Evolutionary conservation across 306 rosid genomes (phyloP), one percentile per base, ranked within the genome.

Genomic region (Cercis canadensis): DNA sequence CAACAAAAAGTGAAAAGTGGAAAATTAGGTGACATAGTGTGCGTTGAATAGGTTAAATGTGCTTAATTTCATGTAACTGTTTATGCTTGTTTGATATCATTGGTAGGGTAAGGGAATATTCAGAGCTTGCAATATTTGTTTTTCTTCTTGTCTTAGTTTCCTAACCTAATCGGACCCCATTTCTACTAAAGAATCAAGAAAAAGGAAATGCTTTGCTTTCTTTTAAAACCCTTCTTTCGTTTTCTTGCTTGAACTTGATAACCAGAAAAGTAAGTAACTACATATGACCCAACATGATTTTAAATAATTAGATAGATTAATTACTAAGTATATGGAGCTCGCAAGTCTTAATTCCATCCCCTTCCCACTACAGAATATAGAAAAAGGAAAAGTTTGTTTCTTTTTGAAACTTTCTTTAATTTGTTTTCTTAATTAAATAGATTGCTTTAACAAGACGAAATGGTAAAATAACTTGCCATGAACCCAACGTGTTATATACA

Each of bases 21-120:
- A 39, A 13, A 41, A 40, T 37, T 5, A 5, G 39, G 13, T 18
- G 6, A 11, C 67, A 40, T 40, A 6, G 37, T 12, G 2, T 39
- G 16, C 15, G 5, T 2, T 24, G 43, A 14, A 43, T 37, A 55
- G 55, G 47, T 71, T 60, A 78, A 71, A 72, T 56, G 77, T 64
- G 68, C 13, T 64, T 77, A 21, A 24, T 62, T 4, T 6, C 47
- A 6, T 43, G 47, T 43, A 6, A 43, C 39, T 18, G 66, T 16
- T 11, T 15, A 40, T 13, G 6, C 43, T 49, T 21, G 52, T 62
- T 41, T 0, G 43, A 13, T 6, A 62, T 12, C n/a, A 36, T n/a
- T n/a, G n/a, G n/a, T 4, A 34, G 39, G 39, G 4, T 34, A 34
- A 5, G 43, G 17, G 53, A 43, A 62, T 41, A 43, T 40, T 43